Conservation (phyloP, 1,139 yeast genomes). For the Arxiozyma heterogenica region DNA sequence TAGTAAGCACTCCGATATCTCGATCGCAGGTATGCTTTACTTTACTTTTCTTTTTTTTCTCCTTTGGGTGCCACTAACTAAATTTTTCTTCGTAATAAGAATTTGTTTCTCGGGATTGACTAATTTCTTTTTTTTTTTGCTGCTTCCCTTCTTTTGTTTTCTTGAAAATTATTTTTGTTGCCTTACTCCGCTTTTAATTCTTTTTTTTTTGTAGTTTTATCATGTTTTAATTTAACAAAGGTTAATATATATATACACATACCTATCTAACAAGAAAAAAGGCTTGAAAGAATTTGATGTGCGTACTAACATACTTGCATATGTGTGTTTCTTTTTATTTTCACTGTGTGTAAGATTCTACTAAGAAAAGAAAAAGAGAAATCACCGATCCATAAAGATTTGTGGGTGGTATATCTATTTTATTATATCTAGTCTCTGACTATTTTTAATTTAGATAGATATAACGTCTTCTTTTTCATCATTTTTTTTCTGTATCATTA, state of each 20-base stretch:
- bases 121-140: no score
- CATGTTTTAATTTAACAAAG: no score
- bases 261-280: no score
- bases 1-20: no score
- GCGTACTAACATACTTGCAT: neutral
- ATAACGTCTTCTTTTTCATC: neutral
- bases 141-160: no score
- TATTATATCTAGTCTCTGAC: slow-evolving; percentile 2
- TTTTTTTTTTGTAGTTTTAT: neutral
- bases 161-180: no score
- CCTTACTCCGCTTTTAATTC: neutral
- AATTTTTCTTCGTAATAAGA: no score
- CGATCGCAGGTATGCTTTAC: no score
- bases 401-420: slow-evolving; percentile 1
- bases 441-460: slow-evolving; percentile 1
- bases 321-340: neutral
- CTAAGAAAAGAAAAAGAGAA: neutral
- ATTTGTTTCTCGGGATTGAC: no score
- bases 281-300: neutral
- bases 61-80: no score
- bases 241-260: no score
- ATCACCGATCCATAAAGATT: neutral
- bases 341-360: neutral
- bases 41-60: no score
- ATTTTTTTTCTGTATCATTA: neutral